Evolutionary conservation across 2,329 filamentous ascomycete species (phyloP).

Genomic region (Colletotrichum karsti): DNA sequence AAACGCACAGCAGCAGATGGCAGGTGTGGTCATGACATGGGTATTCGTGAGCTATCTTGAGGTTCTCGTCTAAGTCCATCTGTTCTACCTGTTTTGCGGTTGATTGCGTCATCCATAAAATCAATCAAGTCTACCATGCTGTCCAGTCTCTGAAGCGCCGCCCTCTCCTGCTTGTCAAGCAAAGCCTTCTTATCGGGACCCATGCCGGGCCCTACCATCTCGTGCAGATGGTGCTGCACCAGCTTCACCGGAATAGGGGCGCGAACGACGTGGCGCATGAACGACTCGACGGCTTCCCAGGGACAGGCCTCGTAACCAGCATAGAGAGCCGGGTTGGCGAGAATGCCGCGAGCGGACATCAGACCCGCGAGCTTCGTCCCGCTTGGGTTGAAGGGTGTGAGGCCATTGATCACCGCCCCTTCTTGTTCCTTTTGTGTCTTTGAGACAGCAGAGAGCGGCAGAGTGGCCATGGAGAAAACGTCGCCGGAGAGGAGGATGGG

Average conservation of each 20-base stretch:
- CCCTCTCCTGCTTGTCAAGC: constrained; percentile 65
- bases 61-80: constrained; percentile 17
- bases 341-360: constrained; percentile 75
- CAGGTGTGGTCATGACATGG: neutral
- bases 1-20: neutral
- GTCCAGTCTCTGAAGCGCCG: constrained; percentile 54
- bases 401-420: neutral
- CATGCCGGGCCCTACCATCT: constrained; percentile 71
- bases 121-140: constrained; percentile 69
- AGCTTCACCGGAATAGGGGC: constrained; percentile 71
- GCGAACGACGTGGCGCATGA: constrained; percentile 65
- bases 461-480: constrained; percentile 64
- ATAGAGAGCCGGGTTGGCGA: constrained; percentile 74
- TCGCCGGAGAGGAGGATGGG: constrained; percentile 76
- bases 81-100: constrained; percentile 31
- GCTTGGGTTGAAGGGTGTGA: constrained; percentile 37
- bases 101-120: constrained; percentile 62
- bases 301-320: constrained; percentile 64
- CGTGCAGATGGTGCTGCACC: constrained; percentile 70
- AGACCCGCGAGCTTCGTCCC: constrained; percentile 66
- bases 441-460: constrained; percentile 50
- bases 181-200: constrained; percentile 60
- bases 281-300: constrained; percentile 69
- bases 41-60: constrained; percentile 1
- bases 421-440: neutral